Evolutionary conservation across 1,284 basidiomycete species (phyloP).

Genomic region (Flammula alnicola): DNA sequence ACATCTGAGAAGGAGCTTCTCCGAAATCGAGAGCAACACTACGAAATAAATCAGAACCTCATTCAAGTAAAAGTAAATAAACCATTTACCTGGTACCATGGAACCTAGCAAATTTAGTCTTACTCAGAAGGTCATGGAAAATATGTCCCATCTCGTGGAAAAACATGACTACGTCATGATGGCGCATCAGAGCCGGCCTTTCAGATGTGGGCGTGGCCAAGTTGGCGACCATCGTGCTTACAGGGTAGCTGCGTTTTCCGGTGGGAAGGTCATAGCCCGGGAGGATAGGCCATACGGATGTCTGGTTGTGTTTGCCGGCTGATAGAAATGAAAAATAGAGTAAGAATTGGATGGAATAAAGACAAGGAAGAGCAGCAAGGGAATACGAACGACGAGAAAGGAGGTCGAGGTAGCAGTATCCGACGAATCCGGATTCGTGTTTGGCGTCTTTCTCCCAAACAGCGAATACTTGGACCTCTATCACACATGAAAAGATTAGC

Average conservation of each 20-base stretch:
- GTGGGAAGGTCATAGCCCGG: constrained; percentile 59
- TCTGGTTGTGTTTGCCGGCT: constrained; percentile 85
- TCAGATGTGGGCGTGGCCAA: constrained; percentile 82
- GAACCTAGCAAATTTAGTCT: constrained; percentile 76
- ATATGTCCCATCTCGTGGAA: constrained; percentile 90
- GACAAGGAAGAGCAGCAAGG: too few relatives aligned
- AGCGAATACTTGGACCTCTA: constrained; percentile 81
- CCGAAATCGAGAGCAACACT: constrained; percentile 84
- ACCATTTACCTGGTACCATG: constrained; percentile 70
- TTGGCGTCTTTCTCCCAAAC: constrained; percentile 81
- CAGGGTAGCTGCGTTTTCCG: constrained; percentile 71
- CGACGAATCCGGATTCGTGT: constrained; percentile 71
- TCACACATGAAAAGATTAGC: constrained; percentile 1
- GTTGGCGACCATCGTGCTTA: constrained; percentile 86
- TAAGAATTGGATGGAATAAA: too few relatives aligned
- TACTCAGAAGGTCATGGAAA: constrained; percentile 80
- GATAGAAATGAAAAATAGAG: neutral
- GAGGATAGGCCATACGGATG: constrained; percentile 81
- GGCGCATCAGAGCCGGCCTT: constrained; percentile 82
- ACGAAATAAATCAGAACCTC: neutral
- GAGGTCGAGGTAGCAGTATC: constrained; percentile 85
- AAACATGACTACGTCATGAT: constrained; percentile 80
- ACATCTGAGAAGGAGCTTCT: constrained; percentile 88
- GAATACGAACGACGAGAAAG: constrained; percentile 73
- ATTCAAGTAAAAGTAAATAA: neutral